Evolutionary conservation across 257 asterid genomes (phyloP).

Genomic region (Jacaranda copaia): DNA sequence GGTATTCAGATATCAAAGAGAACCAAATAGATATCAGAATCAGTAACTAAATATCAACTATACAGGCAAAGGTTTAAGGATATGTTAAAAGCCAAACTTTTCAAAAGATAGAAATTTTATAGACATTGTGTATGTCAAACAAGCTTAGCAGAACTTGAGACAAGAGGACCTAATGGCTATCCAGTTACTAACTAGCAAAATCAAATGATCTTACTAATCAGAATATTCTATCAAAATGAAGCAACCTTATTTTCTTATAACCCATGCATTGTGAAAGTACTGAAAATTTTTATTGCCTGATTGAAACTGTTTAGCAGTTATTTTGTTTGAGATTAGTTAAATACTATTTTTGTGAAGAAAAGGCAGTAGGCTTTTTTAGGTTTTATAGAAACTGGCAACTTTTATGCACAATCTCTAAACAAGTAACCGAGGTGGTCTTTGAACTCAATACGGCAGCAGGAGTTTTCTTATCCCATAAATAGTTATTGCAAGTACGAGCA

Average conservation of each 20-base stretch:
- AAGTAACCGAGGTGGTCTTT: constrained; percentile 23
- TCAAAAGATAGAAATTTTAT: background rate
- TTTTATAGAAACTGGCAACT: background rate
- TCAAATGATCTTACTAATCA: background rate
- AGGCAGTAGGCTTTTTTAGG: background rate
- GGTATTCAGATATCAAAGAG: background rate
- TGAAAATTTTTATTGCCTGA: background rate
- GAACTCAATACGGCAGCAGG: background rate
- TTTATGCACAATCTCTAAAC: background rate
- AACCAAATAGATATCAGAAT: background rate
- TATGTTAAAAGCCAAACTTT: background rate
- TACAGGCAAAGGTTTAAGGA: constrained; percentile 15
- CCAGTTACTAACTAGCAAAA: constrained; percentile 9
- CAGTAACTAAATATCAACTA: background rate
- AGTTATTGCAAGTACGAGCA: background rate
- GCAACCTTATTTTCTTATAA: background rate
- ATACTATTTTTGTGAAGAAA: background rate
- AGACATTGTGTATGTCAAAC: background rate
- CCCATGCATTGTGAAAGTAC: background rate
- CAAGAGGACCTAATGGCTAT: constrained; percentile 14
- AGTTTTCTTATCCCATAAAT: background rate
- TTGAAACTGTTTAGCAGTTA: background rate
- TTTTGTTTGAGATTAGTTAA: background rate
- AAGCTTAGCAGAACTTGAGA: background rate
- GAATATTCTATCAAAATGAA: background rate